Conservation (phyloP, 345 rosid species). For the Kandelia obovata region DNA sequence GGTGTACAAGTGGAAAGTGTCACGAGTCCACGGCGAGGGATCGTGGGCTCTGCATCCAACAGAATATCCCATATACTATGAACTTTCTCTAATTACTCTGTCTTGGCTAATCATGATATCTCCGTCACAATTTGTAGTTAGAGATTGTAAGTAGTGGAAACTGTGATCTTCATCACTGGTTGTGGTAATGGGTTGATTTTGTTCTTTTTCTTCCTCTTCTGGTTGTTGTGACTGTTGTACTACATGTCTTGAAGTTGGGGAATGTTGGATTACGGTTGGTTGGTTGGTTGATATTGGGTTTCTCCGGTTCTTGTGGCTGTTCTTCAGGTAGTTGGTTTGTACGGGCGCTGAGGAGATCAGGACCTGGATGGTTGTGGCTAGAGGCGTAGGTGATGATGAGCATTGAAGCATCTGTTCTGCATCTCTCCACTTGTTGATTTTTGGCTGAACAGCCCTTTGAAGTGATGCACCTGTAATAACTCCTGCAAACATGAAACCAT, state of each 20-base stretch:
- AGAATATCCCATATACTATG: conserved; percentile 25
- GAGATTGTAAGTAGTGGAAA: conserved; percentile 45
- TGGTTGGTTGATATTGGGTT: conserved; percentile 2
- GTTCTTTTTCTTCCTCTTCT: neutral
- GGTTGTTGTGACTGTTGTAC: conserved; percentile 12
- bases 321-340: conserved; percentile 1
- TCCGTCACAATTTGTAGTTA: conserved; percentile 21
- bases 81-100: conserved; percentile 13
- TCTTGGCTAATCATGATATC: conserved; percentile 36
- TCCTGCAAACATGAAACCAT: conserved; percentile 26
- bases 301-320: neutral
- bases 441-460: conserved; percentile 66
- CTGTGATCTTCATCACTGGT: conserved; percentile 21
- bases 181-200: conserved; percentile 9
- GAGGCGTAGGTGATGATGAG: conserved; percentile 65
- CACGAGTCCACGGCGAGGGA: conserved; percentile 25
- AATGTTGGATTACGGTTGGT: conserved; percentile 3
- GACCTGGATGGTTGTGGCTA: conserved; percentile 56
- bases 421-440: conserved; percentile 59
- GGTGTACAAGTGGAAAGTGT: conserved; percentile 21
- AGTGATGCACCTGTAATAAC: conserved; percentile 72
- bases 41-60: conserved; percentile 46
- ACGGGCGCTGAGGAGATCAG: conserved; percentile 22
- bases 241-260: conserved; percentile 14
- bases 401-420: conserved; percentile 59